A percentile compares a stretch with the other conserved stretches of the same genome.
These are phyloP conservation scores for Salix exigua DNA, from an alignment of 345 rosid species.

Conservation along the genomic window DNA sequence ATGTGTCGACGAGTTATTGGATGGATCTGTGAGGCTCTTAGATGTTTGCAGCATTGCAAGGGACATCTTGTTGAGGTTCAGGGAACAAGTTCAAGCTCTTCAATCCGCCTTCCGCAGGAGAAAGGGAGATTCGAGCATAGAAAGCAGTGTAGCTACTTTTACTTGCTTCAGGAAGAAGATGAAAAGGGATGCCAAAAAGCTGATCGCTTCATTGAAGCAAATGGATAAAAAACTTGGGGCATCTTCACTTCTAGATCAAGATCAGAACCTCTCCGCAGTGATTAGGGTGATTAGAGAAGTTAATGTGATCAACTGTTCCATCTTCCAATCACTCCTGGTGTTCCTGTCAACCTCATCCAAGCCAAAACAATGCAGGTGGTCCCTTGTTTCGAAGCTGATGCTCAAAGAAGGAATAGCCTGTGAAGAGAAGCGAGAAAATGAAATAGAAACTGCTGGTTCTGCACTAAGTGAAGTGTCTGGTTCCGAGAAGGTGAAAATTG, in stretches of 20 bases:
- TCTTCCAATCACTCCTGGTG: constrained; percentile 45
- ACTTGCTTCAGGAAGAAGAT: constrained; percentile 44
- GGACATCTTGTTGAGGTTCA: constrained; percentile 45
- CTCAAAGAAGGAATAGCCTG: constrained; percentile 28
- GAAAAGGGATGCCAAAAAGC: constrained; percentile 52
- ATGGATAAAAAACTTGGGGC: constrained; percentile 29
- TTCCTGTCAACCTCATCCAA: constrained; percentile 37
- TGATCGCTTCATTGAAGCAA: constrained; percentile 43
- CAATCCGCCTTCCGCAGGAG: constrained; percentile 59
- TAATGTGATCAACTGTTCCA: constrained; percentile 21
- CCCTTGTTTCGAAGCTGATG: constrained; percentile 44
- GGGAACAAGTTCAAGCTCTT: constrained; percentile 49
- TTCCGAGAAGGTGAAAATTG: constrained; percentile 27
- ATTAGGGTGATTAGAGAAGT: constrained; percentile 44
- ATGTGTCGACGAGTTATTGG: constrained; percentile 48
- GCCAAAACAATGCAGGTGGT: constrained; percentile 44
- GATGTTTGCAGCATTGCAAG: constrained; percentile 57
- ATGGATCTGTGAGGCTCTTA: constrained; percentile 51
- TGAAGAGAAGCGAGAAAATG: constrained; percentile 38
- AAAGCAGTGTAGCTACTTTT: constrained; percentile 24
- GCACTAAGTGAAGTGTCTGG: constrained; percentile 12
- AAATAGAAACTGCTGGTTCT: constrained; percentile 40
- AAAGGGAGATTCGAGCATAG: constrained; percentile 35
- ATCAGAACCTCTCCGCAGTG: constrained; percentile 37
- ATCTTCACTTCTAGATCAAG: constrained; percentile 22